Evolutionary conservation across 108 stramenopile genomes (phyloP), one percentile per base, ranked within the genome.

Genomic region (Skeletonema menzelii): DNA sequence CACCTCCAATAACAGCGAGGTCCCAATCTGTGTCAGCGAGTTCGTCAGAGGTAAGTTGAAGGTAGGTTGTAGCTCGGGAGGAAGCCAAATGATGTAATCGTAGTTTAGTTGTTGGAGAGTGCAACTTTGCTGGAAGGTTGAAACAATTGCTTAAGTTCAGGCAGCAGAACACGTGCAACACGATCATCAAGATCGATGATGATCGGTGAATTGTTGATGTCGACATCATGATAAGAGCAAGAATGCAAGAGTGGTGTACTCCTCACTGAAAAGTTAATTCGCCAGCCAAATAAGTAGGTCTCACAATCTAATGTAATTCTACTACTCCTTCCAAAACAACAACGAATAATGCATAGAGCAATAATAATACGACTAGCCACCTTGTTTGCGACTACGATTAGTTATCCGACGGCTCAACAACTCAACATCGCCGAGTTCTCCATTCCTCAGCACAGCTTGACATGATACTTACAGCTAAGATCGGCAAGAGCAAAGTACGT

Each of bases 1-100:
- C 92, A 4, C 68, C 92, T 31, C 92, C 92, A 34, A 93, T 76
- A 10, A 93, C 85, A 26, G 85, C 88, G 24, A 93, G 76, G 66
- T 93, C 92, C 70, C 86, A 92, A 20, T 46, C 42, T 12, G 26
- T 63, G 46, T 71, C 72, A 32, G 67, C 32, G 2, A 73, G n/a
- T 27, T 79, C 79, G 8, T 44, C 27, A 28, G 70, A 53, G 19
- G 61, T 53, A 5, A 53, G 19, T 10, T 22, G 49, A 53, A 53
- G 49, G 22, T n/a, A 42, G 15, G 40, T 42, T n/a, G 40, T 53
- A 22, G 49, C 19, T 53, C 49, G 22, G 49, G 49, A 2, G 19
- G 49, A 11, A 22, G 49, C 19, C 15, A 53, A 24, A 37, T 37
- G 22, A 53, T 20, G 49, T 53, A 53, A 53, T 53, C 49, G 49